These are phyloP conservation scores for Saccharomycopsis phalli DNA, from an alignment of 1,139 yeast genomes.

Conservation along the genomic window DNA sequence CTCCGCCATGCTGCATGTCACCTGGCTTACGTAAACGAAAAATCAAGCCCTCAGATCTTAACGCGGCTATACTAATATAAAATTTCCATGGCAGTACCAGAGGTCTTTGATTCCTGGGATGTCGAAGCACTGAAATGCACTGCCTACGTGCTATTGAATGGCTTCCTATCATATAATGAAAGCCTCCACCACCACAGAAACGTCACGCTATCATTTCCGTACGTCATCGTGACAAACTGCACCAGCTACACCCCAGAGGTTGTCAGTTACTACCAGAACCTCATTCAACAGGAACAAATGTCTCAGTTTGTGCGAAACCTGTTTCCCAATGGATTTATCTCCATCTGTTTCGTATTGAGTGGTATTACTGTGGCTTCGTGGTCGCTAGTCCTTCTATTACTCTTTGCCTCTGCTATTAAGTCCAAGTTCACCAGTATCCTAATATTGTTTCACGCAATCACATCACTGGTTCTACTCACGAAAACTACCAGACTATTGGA, in stretches of 20 bases:
- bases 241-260: background rate
- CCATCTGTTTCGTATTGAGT: conserved; percentile 15
- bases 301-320: conserved; percentile 7
- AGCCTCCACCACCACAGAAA: background rate
- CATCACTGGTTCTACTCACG: conserved; percentile 19
- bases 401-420: conserved; percentile 10
- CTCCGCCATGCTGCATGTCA: too few relatives aligned
- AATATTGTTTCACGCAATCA: conserved; percentile 16
- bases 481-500: conserved; percentile 22
- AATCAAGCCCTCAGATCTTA: too few relatives aligned
- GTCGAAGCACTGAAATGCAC: conserved; percentile 2
- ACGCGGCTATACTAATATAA: too few relatives aligned
- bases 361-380: conserved; percentile 18
- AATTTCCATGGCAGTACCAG: background rate
- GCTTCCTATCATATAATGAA: conserved; percentile 2
- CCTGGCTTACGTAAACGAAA: too few relatives aligned
- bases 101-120: background rate
- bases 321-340: conserved; percentile 17
- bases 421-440: conserved; percentile 10
- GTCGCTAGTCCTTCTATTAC: conserved; percentile 16
- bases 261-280: background rate
- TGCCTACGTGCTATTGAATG: conserved; percentile 4
- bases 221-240: conserved; percentile 11
- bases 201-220: conserved; percentile 5
- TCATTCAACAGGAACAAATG: background rate